Base-by-base conservation (phyloP, 1,284 basidiomycete species). In the Pascua sp. region DNA sequence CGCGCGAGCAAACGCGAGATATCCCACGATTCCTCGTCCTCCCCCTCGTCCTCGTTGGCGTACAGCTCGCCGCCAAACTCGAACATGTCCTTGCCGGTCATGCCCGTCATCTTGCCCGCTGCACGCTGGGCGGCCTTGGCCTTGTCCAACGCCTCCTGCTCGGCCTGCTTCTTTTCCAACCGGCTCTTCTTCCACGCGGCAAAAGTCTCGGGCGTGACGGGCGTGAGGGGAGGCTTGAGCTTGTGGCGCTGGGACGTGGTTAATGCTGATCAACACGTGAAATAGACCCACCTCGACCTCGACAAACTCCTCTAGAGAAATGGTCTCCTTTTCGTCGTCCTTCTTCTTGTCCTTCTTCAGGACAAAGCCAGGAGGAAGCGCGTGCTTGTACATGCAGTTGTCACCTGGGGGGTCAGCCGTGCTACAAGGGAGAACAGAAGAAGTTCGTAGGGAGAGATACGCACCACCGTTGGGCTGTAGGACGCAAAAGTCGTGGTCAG, bases 51-150 rank as follows among this genome's bases (percentile, higher is more conserved):
- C 13, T 91, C 90, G 67, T 94, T 91, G 65, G 84, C 85, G 79
- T 95, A 92, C 86, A 95, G 89, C 70, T 98, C 91, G 15, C 92
- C 90, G 76, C 97, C 94, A 83, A 91, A 94, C 77, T 90, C 86
- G 83, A 95, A 95, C 89, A 99, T 81, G 79, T 98, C 96, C 78
- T 92, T 84, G 54, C 95, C 95, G 60, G 89, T 91, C 89, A 99
- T 91, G 53, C 95, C 96, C 41, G 81, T 84, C 76, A 82, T 86
- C 85, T 97, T 97, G 66, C 95, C 95, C 5, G 92, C 92, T 4
- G 89, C 86, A 63, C 84, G 84, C 67, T 92, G 88, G 4, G 84
- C 75, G 52, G 89, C 87, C 80, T 98, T 98, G 48, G 92, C 84
- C 78, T 90, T 94, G 71, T 84, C 84, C 55, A 86, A 24, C 0